These are phyloP conservation scores for Carex pumila DNA, from an alignment of 176 grass and related monocot genomes.

Conservation along the genomic window DNA sequence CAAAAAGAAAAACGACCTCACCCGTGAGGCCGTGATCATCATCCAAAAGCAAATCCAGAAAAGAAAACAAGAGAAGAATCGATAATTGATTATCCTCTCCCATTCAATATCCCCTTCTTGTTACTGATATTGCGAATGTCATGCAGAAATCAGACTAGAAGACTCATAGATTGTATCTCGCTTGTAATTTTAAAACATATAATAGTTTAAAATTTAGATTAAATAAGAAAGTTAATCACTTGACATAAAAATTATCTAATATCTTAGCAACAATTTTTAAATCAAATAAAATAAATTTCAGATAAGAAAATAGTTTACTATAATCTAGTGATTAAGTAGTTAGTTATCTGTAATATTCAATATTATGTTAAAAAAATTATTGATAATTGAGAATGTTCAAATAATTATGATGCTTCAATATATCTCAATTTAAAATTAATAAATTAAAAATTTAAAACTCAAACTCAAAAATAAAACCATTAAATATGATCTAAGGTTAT, in stretches of 20 bases:
- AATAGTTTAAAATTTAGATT: neutral
- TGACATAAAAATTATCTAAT: neutral
- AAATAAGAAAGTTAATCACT: neutral
- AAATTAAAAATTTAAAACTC: too few relatives aligned
- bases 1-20: conserved; percentile 2
- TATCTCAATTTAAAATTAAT: too few relatives aligned
- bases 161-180: too few relatives aligned
- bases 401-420: neutral
- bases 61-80: neutral
- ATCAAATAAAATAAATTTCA: neutral
- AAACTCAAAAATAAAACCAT: too few relatives aligned
- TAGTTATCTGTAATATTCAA: neutral
- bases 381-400: neutral
- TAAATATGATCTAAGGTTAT: too few relatives aligned
- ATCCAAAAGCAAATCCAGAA: conserved; percentile 28
- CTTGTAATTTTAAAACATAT: neutral
- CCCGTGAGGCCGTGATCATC: conserved; percentile 49
- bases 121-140: neutral
- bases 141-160: neutral
- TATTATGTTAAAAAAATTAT: neutral
- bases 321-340: neutral
- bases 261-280: neutral
- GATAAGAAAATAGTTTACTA: neutral
- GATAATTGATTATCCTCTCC: neutral
- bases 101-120: neutral